These are phyloP conservation scores for Fusarium staphyleae DNA, from an alignment of 2,329 filamentous ascomycete species.

Conservation along the genomic window DNA sequence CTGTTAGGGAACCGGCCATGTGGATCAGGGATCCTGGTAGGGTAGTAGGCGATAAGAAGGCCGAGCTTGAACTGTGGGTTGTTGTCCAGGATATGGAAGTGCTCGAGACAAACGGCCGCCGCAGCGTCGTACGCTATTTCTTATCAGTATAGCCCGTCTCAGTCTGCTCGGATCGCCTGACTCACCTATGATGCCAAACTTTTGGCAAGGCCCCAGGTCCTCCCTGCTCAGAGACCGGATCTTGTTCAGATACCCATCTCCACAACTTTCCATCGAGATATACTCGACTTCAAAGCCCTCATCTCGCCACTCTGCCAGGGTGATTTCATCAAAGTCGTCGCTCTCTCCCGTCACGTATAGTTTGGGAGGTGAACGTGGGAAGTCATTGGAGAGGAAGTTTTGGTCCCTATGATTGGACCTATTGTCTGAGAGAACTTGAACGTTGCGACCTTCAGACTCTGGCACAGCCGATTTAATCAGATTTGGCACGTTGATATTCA, in stretches of 20 bases:
- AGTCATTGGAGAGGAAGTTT: constrained; percentile 51
- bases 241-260: constrained; percentile 45
- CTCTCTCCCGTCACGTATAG: constrained; percentile 53
- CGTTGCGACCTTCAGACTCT: constrained; percentile 44
- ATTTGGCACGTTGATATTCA: constrained; percentile 42
- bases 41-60: constrained; percentile 55
- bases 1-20: constrained; percentile 50
- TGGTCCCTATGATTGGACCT: constrained; percentile 50
- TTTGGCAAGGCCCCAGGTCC: constrained; percentile 51
- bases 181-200: constrained; percentile 53
- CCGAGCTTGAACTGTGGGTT: constrained; percentile 54
- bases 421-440: constrained; percentile 44
- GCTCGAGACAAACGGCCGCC: constrained; percentile 52
- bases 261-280: constrained; percentile 48
- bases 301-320: constrained; percentile 49
- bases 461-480: constrained; percentile 44
- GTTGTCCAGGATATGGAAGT: constrained; percentile 54
- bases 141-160: neutral
- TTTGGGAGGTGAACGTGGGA: constrained; percentile 48
- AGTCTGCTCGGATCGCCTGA: neutral
- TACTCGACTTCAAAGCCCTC: constrained; percentile 55
- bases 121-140: constrained; percentile 52
- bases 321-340: constrained; percentile 51
- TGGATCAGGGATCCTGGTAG: constrained; percentile 53
- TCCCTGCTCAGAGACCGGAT: constrained; percentile 45